phyloP scores from a whole-genome alignment of 2,329 filamentous ascomycete species.

The Calonectria crousiana region DNA sequence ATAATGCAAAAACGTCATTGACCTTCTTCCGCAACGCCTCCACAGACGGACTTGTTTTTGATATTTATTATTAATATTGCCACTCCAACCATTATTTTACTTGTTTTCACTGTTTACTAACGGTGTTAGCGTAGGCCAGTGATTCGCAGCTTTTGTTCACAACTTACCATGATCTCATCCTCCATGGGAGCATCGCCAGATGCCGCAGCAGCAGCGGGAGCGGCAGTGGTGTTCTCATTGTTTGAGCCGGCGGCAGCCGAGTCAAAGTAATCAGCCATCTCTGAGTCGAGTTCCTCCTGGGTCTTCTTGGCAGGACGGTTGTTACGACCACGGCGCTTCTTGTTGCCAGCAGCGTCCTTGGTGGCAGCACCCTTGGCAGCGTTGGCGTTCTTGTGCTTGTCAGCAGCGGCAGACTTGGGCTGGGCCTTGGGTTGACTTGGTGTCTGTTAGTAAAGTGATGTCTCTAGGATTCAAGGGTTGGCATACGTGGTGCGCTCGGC shows the following conservation, averaged over 20 bases:
- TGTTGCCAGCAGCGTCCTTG: conserved; percentile 62
- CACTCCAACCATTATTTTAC: neutral
- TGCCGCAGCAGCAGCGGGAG: conserved; percentile 57
- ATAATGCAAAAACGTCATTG: conserved; percentile 32
- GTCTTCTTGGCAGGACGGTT: conserved; percentile 85
- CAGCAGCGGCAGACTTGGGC: conserved; percentile 83
- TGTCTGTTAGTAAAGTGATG: conserved; percentile 26
- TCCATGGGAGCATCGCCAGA: conserved; percentile 74
- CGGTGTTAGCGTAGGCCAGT: conserved; percentile 25
- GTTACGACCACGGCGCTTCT: conserved; percentile 67
- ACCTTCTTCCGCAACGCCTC: conserved; percentile 26
- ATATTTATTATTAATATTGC: conserved; percentile 37
- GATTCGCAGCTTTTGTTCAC: neutral
- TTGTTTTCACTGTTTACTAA: conserved; percentile 30
- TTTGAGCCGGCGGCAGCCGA: conserved; percentile 54
- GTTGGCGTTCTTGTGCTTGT: conserved; percentile 74
- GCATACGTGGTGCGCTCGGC: conserved; percentile 84
- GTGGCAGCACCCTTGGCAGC: conserved; percentile 56
- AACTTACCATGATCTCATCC: conserved; percentile 69
- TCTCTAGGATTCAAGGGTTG: neutral
- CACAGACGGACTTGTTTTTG: conserved; percentile 36
- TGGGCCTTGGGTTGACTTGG: conserved; percentile 58
- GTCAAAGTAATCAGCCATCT: conserved; percentile 97
- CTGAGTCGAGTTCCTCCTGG: conserved; percentile 92
- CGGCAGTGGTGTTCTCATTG: conserved; percentile 60